Base-by-base conservation (phyloP, 2,329 filamentous ascomycete species). In the Exophiala sideris region DNA sequence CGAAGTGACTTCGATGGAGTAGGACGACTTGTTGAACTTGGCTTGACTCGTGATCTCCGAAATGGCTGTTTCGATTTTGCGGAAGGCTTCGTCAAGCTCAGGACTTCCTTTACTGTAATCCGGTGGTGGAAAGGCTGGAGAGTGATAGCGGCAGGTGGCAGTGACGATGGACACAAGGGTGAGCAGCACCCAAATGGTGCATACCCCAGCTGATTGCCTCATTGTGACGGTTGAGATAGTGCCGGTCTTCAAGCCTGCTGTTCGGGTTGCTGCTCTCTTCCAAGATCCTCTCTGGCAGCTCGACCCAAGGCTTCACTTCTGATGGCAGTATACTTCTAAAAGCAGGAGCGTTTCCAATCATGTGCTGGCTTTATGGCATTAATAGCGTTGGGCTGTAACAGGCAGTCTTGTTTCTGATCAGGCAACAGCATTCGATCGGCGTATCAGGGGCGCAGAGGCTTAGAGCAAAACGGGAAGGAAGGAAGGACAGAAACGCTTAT, bases 1-100 rank as follows among this genome's bases (percentile, higher is more conserved):
- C 5, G 61, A 62, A 2, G 62, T 64, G 16, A 63, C 50, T 38
- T 62, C 59, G 21, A 64, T 50, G 12, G 61, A 63, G 50, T 56
- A 64, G 3, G 61, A 63, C 10, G 61, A 58, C 11, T 50, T 53
- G 36, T 63, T 52, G 53, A 59, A 56, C 9, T 42, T 45, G 1
- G 48, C 24, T 14, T 48, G 29, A 10, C 39, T 20, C 24, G 54
- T 36, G 1, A 54, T 18, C 3, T 45, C 24, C 4, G 44, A 21
- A 4, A 56, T 10, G 6, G 46, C 47, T n/a, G 14, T 41, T 16
- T 46, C 48, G 11, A 54, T 56, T 14, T 36, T 42, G 40, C 24
- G 32, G 38, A 58, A 57, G 29, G 54, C 36, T 21, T 49, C 39
- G 12, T 46, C 46, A 12, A 54, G 20, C 38, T 48, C 45, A 10